Percentiles rank a stretch among this genome's conserved stretches.
phyloP scores from a whole-genome alignment of 371 early-diverging fungal genomes.

The Mucor velutinosus region DNA sequence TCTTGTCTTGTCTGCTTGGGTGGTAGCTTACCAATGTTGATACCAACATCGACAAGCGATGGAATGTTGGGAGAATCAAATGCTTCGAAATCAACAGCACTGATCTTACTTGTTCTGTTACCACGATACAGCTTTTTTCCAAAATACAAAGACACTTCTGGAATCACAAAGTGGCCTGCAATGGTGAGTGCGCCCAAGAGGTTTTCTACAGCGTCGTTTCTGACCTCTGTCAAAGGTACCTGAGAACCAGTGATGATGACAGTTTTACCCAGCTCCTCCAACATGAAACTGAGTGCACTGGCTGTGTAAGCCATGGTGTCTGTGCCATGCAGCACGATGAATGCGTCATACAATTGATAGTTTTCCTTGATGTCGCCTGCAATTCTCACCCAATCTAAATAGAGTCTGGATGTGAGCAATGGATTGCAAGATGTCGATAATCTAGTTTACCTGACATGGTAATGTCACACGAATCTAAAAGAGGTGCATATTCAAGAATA shows the following conservation, averaged over 20 bases:
- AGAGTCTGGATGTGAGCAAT: background rate
- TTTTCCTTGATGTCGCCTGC: conserved; percentile 94
- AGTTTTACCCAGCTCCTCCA: conserved; percentile 94
- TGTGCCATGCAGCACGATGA: conserved; percentile 92
- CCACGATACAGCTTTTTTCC: conserved; percentile 94
- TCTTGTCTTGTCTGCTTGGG: background rate
- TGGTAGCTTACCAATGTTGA: conserved; percentile 78
- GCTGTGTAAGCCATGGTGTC: conserved; percentile 97
- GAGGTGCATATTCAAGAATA: conserved; percentile 91
- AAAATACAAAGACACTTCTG: conserved; percentile 95
- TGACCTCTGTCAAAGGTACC: conserved; percentile 92
- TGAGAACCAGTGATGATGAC: conserved; percentile 98
- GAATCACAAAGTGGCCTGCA: conserved; percentile 97
- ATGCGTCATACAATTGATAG: conserved; percentile 91
- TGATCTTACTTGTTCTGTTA: conserved; percentile 91
- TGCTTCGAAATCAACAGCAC: conserved; percentile 94
- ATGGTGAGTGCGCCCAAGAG: conserved; percentile 88
- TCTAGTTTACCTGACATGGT: conserved; percentile 68
- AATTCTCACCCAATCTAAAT: conserved; percentile 91
- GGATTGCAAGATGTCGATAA: background rate
- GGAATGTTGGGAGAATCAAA: conserved; percentile 95
- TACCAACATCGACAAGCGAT: conserved; percentile 90
- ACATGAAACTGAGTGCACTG: conserved; percentile 93
- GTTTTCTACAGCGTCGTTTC: conserved; percentile 97
- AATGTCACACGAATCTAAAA: conserved; percentile 96